Base-by-base conservation (phyloP, 306 rosid species). In the Abrus precatorius region DNA sequence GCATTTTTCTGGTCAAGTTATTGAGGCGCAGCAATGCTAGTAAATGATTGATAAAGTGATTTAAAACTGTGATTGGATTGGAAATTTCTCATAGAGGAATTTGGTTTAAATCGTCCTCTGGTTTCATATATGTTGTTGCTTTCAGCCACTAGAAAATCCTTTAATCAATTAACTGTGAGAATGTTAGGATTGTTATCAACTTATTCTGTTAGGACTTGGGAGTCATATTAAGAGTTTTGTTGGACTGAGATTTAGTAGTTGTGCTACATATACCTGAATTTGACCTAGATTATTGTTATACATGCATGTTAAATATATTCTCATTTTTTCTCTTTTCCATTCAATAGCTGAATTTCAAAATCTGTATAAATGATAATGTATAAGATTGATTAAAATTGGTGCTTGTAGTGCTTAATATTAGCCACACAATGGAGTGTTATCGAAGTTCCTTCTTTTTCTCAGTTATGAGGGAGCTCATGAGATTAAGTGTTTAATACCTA, bases 1-100 rank as follows among this genome's bases (percentile, higher is more conserved):
- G 73, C 27, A 13, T 74, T 66, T 75, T 85, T 34, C 20, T 49
- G 1, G 71, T 65, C 2, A 30, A 53, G 34, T 84, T 69, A 60
- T 48, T 76, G 2, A 2, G 62, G 50, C 55, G 52, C 20, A 64
- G 76, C 45, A 1, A 44, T 68, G 45, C 20, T 41, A 47, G 57
- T 79, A 12, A 29, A 14, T 59, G 55, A 74, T 79, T 41, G 40
- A 30, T 3, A 5, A 7, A 33, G 27, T n/a, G 5, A 20, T 62
- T 32, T 33, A 30, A 9, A 65, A 66, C n/a, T 33, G 78, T 6
- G 48, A 43, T 70, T 34, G 40, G 40, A 36, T 36, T 36, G 6
- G 6, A 49, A 9, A 52, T 74, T 69, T 70, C 2, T 59, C 44
- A 30, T 12, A 20, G 54, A 68, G 47, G 49, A 57, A 49, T 38